Evolutionary conservation across 2,329 filamentous ascomycete species (phyloP).

Genomic region (Neoarthrinium moseri): DNA sequence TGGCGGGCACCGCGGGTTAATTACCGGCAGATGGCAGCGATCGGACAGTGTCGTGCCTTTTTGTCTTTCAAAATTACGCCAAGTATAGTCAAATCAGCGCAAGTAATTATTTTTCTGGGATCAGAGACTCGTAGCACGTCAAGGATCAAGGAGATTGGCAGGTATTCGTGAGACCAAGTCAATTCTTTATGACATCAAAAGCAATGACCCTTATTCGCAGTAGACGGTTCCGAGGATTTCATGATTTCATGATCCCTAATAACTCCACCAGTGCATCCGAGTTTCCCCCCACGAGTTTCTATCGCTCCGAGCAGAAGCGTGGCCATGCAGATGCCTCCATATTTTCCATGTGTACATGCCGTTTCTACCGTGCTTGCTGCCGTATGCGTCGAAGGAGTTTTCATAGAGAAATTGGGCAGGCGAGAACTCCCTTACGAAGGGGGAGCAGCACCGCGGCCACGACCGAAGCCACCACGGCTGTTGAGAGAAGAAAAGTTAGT

Average conservation of each 20-base stretch:
- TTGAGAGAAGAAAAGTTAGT: slow-evolving; percentile 33
- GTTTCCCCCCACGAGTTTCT: slow-evolving; percentile 45
- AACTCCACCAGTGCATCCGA: slow-evolving; percentile 41
- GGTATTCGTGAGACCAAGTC: slow-evolving; percentile 8
- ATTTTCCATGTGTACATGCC: slow-evolving; percentile 35
- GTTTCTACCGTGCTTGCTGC: slow-evolving; percentile 22
- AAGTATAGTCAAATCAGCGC: too few species aligned
- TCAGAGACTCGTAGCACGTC: neutral
- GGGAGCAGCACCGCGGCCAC: slow-evolving; percentile 79
- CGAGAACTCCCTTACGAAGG: slow-evolving; percentile 57
- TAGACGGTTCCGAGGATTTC: slow-evolving; percentile 33
- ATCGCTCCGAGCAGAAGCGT: slow-evolving; percentile 47
- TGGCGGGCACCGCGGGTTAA: too few species aligned
- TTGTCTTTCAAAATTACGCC: too few species aligned
- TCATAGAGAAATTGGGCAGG: slow-evolving; percentile 38
- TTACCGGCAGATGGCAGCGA: too few species aligned
- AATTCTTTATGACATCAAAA: slow-evolving; percentile 21
- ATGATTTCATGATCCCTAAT: slow-evolving; percentile 30
- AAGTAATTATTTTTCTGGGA: too few species aligned
- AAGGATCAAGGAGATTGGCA: neutral
- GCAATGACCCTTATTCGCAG: slow-evolving; percentile 33
- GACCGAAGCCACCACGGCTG: slow-evolving; percentile 86
- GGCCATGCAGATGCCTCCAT: slow-evolving; percentile 42
- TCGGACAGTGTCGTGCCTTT: too few species aligned
- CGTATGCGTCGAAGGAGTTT: slow-evolving; percentile 30